phyloP scores from a whole-genome alignment of 23 red algal species.

The Gracilariopsis chorda region DNA sequence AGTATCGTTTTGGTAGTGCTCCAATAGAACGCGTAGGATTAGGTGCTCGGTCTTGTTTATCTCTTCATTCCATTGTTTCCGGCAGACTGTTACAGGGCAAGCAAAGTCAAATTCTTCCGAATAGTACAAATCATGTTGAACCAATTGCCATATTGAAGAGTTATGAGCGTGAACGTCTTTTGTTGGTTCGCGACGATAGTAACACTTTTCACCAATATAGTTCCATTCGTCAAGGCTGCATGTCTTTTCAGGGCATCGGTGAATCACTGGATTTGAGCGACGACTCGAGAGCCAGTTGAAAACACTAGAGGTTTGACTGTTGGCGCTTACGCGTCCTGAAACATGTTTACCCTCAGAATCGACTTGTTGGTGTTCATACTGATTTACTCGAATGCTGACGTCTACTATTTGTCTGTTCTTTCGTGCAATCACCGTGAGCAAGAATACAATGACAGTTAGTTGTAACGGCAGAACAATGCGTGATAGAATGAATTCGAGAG shows the following conservation, averaged over 20 bases:
- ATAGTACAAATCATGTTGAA: conserved; percentile 27
- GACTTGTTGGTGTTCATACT: background rate
- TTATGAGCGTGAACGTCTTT: conserved; percentile 24
- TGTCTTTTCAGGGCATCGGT: background rate
- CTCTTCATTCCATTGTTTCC: conserved; percentile 52
- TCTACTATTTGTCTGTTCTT: background rate
- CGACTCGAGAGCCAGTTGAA: background rate
- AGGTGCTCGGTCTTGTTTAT: conserved; percentile 25
- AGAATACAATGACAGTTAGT: background rate
- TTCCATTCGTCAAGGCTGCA: conserved; percentile 19
- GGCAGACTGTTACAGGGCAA: conserved; percentile 27
- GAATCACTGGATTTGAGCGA: background rate
- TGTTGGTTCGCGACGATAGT: background rate
- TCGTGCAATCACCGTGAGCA: background rate
- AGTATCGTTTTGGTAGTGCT: conserved; percentile 26
- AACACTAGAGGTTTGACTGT: background rate
- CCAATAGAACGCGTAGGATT: background rate
- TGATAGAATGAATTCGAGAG: background rate
- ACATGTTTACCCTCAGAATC: background rate
- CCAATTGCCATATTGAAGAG: conserved; percentile 40
- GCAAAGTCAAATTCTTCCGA: conserved; percentile 28
- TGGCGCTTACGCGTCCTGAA: no score
- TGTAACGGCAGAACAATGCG: background rate
- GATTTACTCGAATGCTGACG: background rate
- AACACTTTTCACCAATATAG: conserved; percentile 42